A percentile compares a stretch with the other conserved stretches of the same genome.
These are phyloP conservation scores for Clonostachys rosea DNA, from an alignment of 2,329 filamentous ascomycete genomes.

Conservation along the genomic window DNA sequence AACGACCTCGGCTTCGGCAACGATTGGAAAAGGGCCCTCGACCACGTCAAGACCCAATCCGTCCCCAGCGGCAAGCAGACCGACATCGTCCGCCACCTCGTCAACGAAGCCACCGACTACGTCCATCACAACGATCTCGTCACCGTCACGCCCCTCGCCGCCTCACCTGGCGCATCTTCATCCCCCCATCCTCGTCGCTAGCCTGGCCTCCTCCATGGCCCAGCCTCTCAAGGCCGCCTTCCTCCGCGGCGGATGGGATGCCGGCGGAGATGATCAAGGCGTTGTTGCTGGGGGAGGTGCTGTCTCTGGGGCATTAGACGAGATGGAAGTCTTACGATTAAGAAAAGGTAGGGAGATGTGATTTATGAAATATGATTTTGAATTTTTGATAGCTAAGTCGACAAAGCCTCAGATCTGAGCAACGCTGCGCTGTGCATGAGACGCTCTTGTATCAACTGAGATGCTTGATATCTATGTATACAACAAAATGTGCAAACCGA, in stretches of 20 bases:
- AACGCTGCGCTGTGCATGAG: too few relatives aligned
- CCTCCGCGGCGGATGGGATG: conserved; percentile 28
- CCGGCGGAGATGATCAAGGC: too few relatives aligned
- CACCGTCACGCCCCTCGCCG: conserved; percentile 46
- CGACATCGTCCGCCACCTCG: conserved; percentile 43
- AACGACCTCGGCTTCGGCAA: conserved; percentile 37
- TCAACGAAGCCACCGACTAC: conserved; percentile 44
- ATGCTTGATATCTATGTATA: neutral
- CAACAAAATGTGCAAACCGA: neutral
- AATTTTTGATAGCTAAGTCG: too few relatives aligned
- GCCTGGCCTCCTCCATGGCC: conserved; percentile 45
- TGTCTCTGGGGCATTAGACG: too few relatives aligned
- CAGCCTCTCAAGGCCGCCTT: conserved; percentile 55
- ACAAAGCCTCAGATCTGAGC: too few relatives aligned
- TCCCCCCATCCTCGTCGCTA: conserved; percentile 49
- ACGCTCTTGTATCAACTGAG: too few relatives aligned
- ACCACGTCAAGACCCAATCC: conserved; percentile 49
- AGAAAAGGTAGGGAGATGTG: too few relatives aligned
- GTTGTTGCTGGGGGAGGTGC: neutral
- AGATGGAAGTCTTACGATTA: too few relatives aligned
- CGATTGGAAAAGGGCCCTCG: conserved; percentile 47
- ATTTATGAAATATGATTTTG: too few relatives aligned
- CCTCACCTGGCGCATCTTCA: conserved; percentile 45
- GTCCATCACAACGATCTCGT: conserved; percentile 49
- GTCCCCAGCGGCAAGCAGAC: conserved; percentile 49